Base-by-base conservation (phyloP, 2,329 filamentous ascomycete genomes). In the Curvularia lunata region DNA sequence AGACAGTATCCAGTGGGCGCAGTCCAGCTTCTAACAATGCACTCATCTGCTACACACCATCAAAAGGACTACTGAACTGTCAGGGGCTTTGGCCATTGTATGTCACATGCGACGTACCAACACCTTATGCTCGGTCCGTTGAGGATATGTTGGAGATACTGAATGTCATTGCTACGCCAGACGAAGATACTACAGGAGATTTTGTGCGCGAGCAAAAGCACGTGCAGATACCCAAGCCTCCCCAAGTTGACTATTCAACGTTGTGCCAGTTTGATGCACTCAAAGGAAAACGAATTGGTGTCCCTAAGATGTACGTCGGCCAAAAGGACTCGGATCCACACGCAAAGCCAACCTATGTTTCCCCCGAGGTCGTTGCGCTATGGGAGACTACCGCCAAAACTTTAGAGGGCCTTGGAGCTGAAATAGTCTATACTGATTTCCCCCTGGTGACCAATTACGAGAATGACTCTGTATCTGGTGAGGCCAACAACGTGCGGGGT, bases 1-100 rank as follows among this genome's bases (percentile, higher is more conserved):
- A 87, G 67, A 85, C 84, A 0, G 82, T 86, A 0, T 84, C 82
- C 0, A 85, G 83, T 0, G 85, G 85, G 0, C 76, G 85, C 2
- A 82, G 82, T 2, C 85, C 84, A 0, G 84, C 84, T 1, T 84
- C 81, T 0, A 86, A 86, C 60, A 86, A 86, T 64, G 81, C 77
- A 0, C 69, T 86, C 2, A 77, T 86, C 0, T 83, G 80, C 0
- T 86, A 86, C 53, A 84, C 85, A 0, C 84, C 85, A 0, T 86
- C 83, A 0, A 77, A 81, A 38, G 83, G 83, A 0, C 59, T 83
- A 0, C 74, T 87, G 16, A 81, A 83, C 1, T 79, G 81, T 8
- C 77, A 83, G 1, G 85, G 85, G 0, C 71, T 81, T 5, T 85
- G 83, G 80, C 84, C 85, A 2, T 69, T 87, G 1, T 86, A 84